phyloP scores from a whole-genome alignment of 2,329 filamentous ascomycete genomes.

The Calonectria fujianensis region DNA sequence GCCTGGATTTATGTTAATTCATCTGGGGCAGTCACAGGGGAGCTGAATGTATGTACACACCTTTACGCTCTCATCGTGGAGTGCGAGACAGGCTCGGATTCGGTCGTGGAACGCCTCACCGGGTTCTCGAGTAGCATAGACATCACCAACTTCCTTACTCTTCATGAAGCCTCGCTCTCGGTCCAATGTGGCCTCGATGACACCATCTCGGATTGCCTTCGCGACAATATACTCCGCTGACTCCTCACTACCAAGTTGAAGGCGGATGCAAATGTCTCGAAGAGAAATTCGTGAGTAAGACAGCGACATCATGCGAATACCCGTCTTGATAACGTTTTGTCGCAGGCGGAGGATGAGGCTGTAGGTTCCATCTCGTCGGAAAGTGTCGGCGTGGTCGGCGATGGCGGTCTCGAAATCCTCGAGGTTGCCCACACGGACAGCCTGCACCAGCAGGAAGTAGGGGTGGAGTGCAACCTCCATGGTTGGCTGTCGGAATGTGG shows the following conservation, averaged over 20 bases:
- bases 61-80: conserved; percentile 99
- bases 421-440: conserved; percentile 96
- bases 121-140: conserved; percentile 96
- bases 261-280: conserved; percentile 95
- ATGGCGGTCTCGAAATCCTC: conserved; percentile 94
- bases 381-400: conserved; percentile 85
- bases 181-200: conserved; percentile 96
- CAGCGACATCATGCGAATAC: conserved; percentile 98
- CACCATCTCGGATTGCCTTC: conserved; percentile 97
- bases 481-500: conserved; percentile 91
- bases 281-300: conserved; percentile 98
- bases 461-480: conserved; percentile 92
- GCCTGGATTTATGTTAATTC: conserved; percentile 72
- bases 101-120: conserved; percentile 98
- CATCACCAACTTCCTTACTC: conserved; percentile 96
- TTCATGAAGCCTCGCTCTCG: conserved; percentile 98
- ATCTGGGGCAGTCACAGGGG: neutral
- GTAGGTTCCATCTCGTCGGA: conserved; percentile 96
- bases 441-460: conserved; percentile 95
- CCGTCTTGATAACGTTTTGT: conserved; percentile 99
- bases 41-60: conserved; percentile 64
- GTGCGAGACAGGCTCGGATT: conserved; percentile 90
- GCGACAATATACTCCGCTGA: conserved; percentile 99
- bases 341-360: conserved; percentile 94
- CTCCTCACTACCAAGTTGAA: conserved; percentile 96